Evolutionary conservation across 2,329 filamentous ascomycete genomes (phyloP).

Genomic region (Fusarium lyarnte): DNA sequence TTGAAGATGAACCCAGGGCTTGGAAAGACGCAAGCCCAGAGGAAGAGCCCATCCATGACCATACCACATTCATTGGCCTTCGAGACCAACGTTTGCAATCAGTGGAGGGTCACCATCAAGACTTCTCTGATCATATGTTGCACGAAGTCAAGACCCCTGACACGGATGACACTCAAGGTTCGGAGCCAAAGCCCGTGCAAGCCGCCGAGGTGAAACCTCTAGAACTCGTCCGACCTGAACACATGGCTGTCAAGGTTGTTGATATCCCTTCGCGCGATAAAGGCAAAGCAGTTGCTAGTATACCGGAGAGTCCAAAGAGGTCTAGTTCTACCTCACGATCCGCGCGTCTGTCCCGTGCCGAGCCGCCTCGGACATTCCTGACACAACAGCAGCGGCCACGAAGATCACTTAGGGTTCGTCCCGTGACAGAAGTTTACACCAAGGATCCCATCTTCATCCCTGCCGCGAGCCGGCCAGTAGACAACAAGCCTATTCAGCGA

Average conservation of each 20-base stretch:
- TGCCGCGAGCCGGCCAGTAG: conserved; percentile 29
- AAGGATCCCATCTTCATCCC: conserved; percentile 41
- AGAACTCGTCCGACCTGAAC: conserved; percentile 8
- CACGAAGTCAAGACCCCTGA: conserved; percentile 15
- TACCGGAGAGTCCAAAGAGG: conserved; percentile 21
- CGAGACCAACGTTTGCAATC: not conserved
- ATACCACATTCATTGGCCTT: not conserved
- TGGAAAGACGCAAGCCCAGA: not conserved
- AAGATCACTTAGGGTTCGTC: conserved; percentile 32
- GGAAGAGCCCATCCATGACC: not conserved
- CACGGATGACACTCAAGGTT: conserved; percentile 21
- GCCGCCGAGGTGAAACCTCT: conserved; percentile 14
- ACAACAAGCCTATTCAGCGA: conserved; percentile 17
- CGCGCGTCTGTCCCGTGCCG: conserved; percentile 19
- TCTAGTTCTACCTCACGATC: conserved; percentile 16
- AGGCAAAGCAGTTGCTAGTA: conserved; percentile 21
- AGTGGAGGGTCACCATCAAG: not conserved
- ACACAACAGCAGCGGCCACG: conserved; percentile 38
- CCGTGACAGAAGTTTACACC: conserved; percentile 39
- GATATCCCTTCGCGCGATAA: conserved; percentile 32
- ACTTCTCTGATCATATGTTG: conserved; percentile 2
- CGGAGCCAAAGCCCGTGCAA: conserved; percentile 16
- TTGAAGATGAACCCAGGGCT: not conserved
- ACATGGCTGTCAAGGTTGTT: conserved; percentile 21
- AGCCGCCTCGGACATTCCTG: conserved; percentile 38